Evolutionary conservation across 78 protist species (phyloP), one percentile per base, ranked within the genome.

Genomic region (Dictyostelium discoideum): DNA sequence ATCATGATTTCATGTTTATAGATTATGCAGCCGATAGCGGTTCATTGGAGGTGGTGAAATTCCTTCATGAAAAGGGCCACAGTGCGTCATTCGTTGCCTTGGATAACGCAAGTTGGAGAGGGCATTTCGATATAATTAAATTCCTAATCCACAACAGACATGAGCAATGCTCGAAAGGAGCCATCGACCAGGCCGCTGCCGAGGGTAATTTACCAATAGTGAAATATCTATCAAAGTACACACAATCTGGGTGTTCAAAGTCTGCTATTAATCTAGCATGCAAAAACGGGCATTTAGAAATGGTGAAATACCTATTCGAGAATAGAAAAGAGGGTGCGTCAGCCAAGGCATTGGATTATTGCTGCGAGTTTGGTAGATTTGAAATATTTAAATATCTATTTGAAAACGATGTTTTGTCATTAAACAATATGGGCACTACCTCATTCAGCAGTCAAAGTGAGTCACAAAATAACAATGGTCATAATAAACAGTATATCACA

Each of bases 91-190:
- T 67, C 10, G 32, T 24, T 20, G 76, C 76, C n/a, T 67, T 67
- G 37, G 76, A 67, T 67, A 67, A 67, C 10, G 76, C 76, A 67
- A 67, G 76, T 67, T 67, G 76, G 76, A 67, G 32, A 24, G 76
- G 76, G 9, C 32, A 24, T 67, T 24, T 24, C 24, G 32, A 67
- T 67, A 22, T 67, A 2, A 67, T 67, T 24, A 24, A 67, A 24
- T 67, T 67, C 24, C 24, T 67, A 67, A 24, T 67, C 0, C 39
- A 67, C 14, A 67, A 67, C 11, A 67, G 76, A 67, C n/a, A 20
- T 1, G 76, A 67, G 24, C 39, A 24, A 24, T 20, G 39, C 3
- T 67, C 76, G 24, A 67, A 67, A 24, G 76, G 46, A 0, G 63
- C 84, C 3, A 78, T 78, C 2, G 84, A 78, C 24, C 24, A 78